phyloP scores from a whole-genome alignment of 768 basidiomycete genomes.

The Daedaleopsis nitida region DNA sequence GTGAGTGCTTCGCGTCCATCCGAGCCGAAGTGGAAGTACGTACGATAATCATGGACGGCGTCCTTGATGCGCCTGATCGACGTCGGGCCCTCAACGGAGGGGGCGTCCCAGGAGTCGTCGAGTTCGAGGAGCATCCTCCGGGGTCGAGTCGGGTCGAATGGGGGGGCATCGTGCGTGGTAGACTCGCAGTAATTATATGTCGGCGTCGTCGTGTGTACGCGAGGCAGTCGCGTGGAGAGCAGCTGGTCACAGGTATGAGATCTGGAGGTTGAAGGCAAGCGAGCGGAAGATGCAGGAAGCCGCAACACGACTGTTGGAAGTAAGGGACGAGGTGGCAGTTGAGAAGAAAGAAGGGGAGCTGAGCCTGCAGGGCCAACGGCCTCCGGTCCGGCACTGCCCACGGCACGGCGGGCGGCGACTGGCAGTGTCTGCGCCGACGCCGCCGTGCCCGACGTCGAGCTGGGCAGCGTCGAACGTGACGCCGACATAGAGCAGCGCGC shows the following conservation, averaged over 20 bases:
- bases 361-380: background rate
- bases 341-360: background rate
- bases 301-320: background rate
- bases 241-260: no score
- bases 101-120: slow-evolving; percentile 14
- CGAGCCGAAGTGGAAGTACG: slow-evolving; percentile 4
- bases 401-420: no score
- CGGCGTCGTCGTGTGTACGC: background rate
- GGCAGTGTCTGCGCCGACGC: no score
- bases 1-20: background rate
- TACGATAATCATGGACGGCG: slow-evolving; percentile 30
- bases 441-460: no score
- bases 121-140: slow-evolving; percentile 21
- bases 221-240: background rate
- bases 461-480: no score
- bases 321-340: background rate
- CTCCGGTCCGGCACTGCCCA: no score
- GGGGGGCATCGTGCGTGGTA: background rate
- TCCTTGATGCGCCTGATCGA: slow-evolving; percentile 29
- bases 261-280: no score
- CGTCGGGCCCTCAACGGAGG: slow-evolving; percentile 5
- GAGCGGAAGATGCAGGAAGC: no score
- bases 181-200: background rate
- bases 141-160: background rate
- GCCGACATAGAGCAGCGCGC: no score